These are phyloP conservation scores for Royoungia palumana DNA, from an alignment of 768 basidiomycete genomes.

Conservation along the genomic window DNA sequence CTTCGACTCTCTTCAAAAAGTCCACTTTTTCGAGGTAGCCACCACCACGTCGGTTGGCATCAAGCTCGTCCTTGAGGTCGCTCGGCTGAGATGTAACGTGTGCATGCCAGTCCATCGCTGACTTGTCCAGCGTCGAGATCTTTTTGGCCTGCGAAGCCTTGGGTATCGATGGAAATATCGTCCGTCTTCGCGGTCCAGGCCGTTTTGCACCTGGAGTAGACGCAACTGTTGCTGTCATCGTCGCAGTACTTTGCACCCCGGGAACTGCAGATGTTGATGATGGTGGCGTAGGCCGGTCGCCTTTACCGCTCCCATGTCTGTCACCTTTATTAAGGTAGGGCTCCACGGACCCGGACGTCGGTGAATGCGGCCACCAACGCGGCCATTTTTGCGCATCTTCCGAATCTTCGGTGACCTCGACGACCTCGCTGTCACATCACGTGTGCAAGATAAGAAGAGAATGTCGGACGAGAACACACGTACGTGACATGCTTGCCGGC, in stretches of 20 bases:
- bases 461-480: slow-evolving; percentile 24
- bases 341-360: slow-evolving; percentile 4
- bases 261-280: neutral
- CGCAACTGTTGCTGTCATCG: neutral
- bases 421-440: slow-evolving; percentile 52
- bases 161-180: slow-evolving; percentile 53
- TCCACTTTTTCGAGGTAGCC: slow-evolving; percentile 86
- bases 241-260: neutral
- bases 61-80: slow-evolving; percentile 63
- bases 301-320: neutral
- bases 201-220: slow-evolving; percentile 32
- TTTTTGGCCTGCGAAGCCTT: slow-evolving; percentile 61
- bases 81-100: slow-evolving; percentile 51
- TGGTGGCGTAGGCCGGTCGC: neutral
- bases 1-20: slow-evolving; percentile 73
- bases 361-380: slow-evolving; percentile 33
- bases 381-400: slow-evolving; percentile 78
- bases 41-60: slow-evolving; percentile 67
- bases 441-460: neutral
- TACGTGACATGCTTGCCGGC: slow-evolving; percentile 77
- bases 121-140: slow-evolving; percentile 81
- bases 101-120: slow-evolving; percentile 79
- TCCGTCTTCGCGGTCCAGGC: slow-evolving; percentile 67
- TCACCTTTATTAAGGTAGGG: slow-evolving; percentile 5
- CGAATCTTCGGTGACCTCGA: slow-evolving; percentile 70